Conservation (phyloP, 345 rosid species). For the Linum tenue region DNA sequence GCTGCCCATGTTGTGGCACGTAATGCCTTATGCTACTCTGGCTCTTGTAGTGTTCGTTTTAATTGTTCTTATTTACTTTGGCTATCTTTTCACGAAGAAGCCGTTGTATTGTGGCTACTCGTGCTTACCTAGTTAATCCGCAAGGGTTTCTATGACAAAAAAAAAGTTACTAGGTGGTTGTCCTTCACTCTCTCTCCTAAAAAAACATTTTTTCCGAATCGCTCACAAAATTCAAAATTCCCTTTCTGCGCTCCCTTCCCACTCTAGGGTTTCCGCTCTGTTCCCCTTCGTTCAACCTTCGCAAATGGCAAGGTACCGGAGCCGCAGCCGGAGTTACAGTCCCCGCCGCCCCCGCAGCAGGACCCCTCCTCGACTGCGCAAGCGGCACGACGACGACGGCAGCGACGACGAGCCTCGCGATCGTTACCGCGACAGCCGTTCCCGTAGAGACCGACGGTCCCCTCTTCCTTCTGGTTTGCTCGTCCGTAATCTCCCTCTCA, state of each 20-base stretch:
- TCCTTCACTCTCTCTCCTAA: not conserved
- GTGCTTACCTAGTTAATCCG: too few relatives aligned
- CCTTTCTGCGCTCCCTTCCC: too few relatives aligned
- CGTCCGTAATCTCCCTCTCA: slow-evolving; percentile 87
- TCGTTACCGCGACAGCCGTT: slow-evolving; percentile 40
- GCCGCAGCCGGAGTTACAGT: slow-evolving; percentile 74
- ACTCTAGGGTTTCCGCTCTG: slow-evolving; percentile 1
- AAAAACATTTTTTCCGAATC: not conserved
- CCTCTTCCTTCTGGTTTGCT: slow-evolving; percentile 86
- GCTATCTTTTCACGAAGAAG: too few relatives aligned
- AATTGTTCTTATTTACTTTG: too few relatives aligned
- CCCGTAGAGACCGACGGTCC: slow-evolving; percentile 64
- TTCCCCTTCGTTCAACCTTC: not conserved
- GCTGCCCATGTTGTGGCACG: too few relatives aligned
- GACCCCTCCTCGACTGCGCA: slow-evolving; percentile 47
- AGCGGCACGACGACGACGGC: slow-evolving; percentile 45
- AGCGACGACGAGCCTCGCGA: slow-evolving; percentile 23
- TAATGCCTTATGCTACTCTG: too few relatives aligned
- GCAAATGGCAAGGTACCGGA: slow-evolving; percentile 56
- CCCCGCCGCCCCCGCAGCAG: slow-evolving; percentile 58
- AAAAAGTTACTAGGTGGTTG: too few relatives aligned
- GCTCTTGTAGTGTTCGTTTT: too few relatives aligned
- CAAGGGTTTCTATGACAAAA: too few relatives aligned
- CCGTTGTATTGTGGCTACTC: too few relatives aligned
- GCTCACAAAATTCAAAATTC: not conserved